Base-by-base conservation (phyloP, 164 flowering plant species). In the Akebia trifoliata region DNA sequence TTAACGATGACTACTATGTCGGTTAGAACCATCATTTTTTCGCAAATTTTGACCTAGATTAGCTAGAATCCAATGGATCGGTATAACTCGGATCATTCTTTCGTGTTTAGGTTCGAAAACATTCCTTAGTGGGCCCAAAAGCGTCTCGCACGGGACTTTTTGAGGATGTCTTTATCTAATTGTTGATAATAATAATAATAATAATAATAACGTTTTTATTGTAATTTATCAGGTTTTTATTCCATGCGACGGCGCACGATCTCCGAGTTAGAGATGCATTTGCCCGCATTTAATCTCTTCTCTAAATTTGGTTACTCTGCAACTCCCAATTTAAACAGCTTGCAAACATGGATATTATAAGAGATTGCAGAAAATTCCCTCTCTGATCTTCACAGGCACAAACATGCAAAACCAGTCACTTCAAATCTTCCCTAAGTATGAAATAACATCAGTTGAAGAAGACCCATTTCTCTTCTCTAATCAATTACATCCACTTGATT, bases 161-260 rank as follows among this genome's bases (percentile, higher is more conserved):
- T n/a, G n/a, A n/a, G n/a, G n/a, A n/a, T n/a, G n/a, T n/a, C n/a
- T n/a, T n/a, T n/a, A n/a, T n/a, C n/a, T n/a, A n/a, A n/a, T n/a
- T n/a, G n/a, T n/a, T n/a, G n/a, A n/a, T n/a, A n/a, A n/a, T n/a
- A n/a, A n/a, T n/a, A n/a, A n/a, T n/a, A n/a, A n/a, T n/a, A n/a
- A n/a, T n/a, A n/a, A n/a, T n/a, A n/a, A n/a, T n/a, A n/a, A n/a
- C n/a, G n/a, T n/a, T n/a, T n/a, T n/a, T n/a, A n/a, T n/a, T n/a
- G n/a, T n/a, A n/a, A n/a, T n/a, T n/a, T n/a, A n/a, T n/a, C n/a
- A n/a, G n/a, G n/a, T n/a, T n/a, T 57, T 63, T 53, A 48, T 22
- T 69, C 54, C 60, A 49, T 50, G 57, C 56, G 66, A 46, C 78
- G 78, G 78, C 78, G 75, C 78, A 74, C 75, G 55, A 64, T 61